These are phyloP conservation scores for Dendrocalamus sinicus DNA, from an alignment of 176 grass and related monocot species.

Conservation along the genomic window DNA sequence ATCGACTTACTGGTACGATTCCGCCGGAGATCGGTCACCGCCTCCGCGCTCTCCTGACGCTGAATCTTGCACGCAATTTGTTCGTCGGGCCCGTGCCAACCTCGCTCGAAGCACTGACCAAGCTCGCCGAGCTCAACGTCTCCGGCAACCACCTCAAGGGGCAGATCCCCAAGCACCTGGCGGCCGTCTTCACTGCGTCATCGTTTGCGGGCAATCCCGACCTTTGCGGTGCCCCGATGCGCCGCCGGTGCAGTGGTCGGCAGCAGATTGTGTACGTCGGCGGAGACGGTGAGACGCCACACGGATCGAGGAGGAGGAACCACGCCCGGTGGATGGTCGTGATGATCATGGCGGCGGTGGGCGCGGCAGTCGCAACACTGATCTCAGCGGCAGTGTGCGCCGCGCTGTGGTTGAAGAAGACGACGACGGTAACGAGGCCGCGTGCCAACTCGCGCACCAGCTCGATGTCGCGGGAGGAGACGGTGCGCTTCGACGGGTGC, in stretches of 20 bases:
- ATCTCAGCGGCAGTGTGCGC: slow-evolving; percentile 42
- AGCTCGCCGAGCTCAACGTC: slow-evolving; percentile 65
- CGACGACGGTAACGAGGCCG: slow-evolving; percentile 18
- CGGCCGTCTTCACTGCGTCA: slow-evolving; percentile 55
- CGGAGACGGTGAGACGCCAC: slow-evolving; percentile 5
- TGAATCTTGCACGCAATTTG: slow-evolving; percentile 61
- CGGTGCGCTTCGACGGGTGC: slow-evolving; percentile 79
- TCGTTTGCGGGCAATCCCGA: slow-evolving; percentile 63
- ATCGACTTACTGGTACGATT: slow-evolving; percentile 53
- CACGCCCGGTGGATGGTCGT: slow-evolving; percentile 50
- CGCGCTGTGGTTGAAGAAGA: slow-evolving; percentile 52
- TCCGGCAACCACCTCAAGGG: slow-evolving; percentile 72
- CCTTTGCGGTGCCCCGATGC: slow-evolving; percentile 61
- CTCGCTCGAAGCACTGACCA: slow-evolving; percentile 51
- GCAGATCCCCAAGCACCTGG: slow-evolving; percentile 52
- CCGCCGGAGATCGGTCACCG: slow-evolving; percentile 66
- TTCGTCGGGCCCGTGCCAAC: slow-evolving; percentile 58
- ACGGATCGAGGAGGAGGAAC: slow-evolving; percentile 19
- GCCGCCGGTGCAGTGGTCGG: slow-evolving; percentile 35
- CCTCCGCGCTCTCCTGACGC: slow-evolving; percentile 69
- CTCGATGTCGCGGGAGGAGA: slow-evolving; percentile 52
- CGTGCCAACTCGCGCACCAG: slow-evolving; percentile 14
- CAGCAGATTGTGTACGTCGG: slow-evolving; percentile 39
- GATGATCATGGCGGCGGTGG: slow-evolving; percentile 52
- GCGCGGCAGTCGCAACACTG: slow-evolving; percentile 46